Evolutionary conservation across 805 yeast genomes (phyloP).

Genomic region (Wickerhamomyces tratensis): DNA sequence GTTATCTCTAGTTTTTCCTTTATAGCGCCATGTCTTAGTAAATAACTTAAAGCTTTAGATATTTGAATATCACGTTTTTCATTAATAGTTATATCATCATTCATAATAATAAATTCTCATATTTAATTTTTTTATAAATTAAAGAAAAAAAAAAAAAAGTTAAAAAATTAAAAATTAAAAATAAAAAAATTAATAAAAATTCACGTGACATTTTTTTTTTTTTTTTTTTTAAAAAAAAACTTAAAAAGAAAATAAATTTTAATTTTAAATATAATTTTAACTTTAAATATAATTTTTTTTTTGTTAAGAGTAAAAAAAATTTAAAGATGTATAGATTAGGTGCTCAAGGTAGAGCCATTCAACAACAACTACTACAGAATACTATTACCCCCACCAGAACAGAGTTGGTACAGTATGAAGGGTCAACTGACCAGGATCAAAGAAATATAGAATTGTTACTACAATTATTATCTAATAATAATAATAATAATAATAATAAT

Average conservation of each 20-base stretch:
- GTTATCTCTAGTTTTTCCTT: conserved; percentile 60
- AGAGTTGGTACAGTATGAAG: neutral
- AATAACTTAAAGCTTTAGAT: conserved; percentile 66
- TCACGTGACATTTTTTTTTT: too few species aligned
- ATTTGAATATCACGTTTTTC: conserved; percentile 39
- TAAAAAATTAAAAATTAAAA: too few species aligned
- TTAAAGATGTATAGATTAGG: conserved; percentile 20
- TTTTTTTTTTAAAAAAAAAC: too few species aligned
- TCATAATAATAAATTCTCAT: too few species aligned
- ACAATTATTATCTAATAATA: conserved; percentile 5
- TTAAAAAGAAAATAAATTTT: too few species aligned
- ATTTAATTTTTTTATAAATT: too few species aligned
- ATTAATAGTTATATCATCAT: too few species aligned
- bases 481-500: conserved; percentile 1
- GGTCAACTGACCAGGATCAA: conserved; percentile 22
- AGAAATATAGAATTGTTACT: conserved; percentile 20
- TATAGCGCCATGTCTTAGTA: conserved; percentile 80
- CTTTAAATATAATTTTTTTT: too few species aligned
- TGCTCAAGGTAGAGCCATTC: conserved; percentile 16
- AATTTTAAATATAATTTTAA: too few species aligned
- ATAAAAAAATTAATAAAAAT: too few species aligned
- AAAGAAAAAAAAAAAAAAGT: too few species aligned
- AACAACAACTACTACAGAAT: conserved; percentile 18
- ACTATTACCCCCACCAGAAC: conserved; percentile 20
- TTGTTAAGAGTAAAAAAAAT: too few species aligned